Base-by-base conservation (phyloP, 306 rosid species). In the Lablab purpureus region DNA sequence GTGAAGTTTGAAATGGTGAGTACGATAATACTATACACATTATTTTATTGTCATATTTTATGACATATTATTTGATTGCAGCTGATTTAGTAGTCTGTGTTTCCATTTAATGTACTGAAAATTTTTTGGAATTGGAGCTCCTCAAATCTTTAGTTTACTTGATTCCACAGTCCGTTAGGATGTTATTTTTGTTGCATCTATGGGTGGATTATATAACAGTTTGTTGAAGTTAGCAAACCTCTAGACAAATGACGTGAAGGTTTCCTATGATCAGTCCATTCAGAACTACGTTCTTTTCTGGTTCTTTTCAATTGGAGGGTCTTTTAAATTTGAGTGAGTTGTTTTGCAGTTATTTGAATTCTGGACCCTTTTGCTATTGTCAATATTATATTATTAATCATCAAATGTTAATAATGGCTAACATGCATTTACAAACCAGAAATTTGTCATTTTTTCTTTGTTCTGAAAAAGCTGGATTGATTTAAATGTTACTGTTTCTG, bases 51-150 rank as follows among this genome's bases (percentile, higher is more conserved):
- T 18, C 36, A 40, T 18, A 80, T 71, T 71, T 54, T 37, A 37
- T 72, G 70, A 12, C n/a, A 27, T 63, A 21, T 30, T 45, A 10
- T 47, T 18, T 65, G 46, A 54, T 59, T 74, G 63, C 34, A 17
- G 67, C 43, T 47, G 63, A 17, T 27, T 12, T 63, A 41, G 68
- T 79, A 21, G 40, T 19, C 40, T 54, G 37, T 62, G 37, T 65
- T 74, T 34, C 52, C 64, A 40, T 71, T 28, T 40, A 23, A 65
- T 47, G 10, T 47, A 65, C 30, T 69, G 21, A 7, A 76, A 67
- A 66, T 9, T 34, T 43, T 49, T 34, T 47, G 72, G 59, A n/a
- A 6, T 74, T 67, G 56, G 73, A 73, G 43, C 80, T 27, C 71
- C 69, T 83, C 21, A 18, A 41, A 12, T 8, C 60, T 27, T 69